Evolutionary conservation across 2,329 filamentous ascomycete species (phyloP).

Genomic region (Calonectria pteridis): DNA sequence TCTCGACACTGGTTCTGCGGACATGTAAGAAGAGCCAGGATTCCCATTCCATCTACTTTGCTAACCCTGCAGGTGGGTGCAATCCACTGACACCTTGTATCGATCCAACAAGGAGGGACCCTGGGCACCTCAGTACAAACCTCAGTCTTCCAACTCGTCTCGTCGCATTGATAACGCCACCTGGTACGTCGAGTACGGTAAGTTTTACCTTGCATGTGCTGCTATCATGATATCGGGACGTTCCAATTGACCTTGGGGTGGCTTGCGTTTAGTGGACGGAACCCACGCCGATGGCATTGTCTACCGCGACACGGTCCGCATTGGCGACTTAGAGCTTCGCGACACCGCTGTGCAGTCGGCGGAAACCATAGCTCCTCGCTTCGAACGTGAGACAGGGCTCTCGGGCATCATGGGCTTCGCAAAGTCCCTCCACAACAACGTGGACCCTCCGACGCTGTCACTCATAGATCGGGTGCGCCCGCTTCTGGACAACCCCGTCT

Average conservation of each 20-base stretch:
- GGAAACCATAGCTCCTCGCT: slow-evolving; percentile 54
- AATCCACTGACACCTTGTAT: slow-evolving; percentile 61
- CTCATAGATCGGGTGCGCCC: slow-evolving; percentile 60
- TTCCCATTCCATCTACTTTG: neutral
- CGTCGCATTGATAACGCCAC: slow-evolving; percentile 54
- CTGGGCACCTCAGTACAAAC: slow-evolving; percentile 56
- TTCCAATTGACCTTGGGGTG: neutral
- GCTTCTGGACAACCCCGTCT: slow-evolving; percentile 56
- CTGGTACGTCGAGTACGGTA: slow-evolving; percentile 65
- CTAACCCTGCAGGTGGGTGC: slow-evolving; percentile 61
- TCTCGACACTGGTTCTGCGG: slow-evolving; percentile 67
- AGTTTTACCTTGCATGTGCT: slow-evolving; percentile 41
- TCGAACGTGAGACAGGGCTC: slow-evolving; percentile 57
- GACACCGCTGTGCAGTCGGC: slow-evolving; percentile 65
- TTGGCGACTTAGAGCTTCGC: slow-evolving; percentile 59
- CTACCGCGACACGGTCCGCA: slow-evolving; percentile 62
- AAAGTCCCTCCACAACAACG: slow-evolving; percentile 59
- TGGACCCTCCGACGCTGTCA: slow-evolving; percentile 56
- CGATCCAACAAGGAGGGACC: slow-evolving; percentile 50
- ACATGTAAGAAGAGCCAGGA: slow-evolving; percentile 72
- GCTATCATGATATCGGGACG: slow-evolving; percentile 12
- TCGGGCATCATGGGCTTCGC: slow-evolving; percentile 67
- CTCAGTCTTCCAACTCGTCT: slow-evolving; percentile 60
- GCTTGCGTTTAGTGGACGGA: slow-evolving; percentile 54
- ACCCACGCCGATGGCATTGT: slow-evolving; percentile 60